phyloP scores from a whole-genome alignment of 2,329 filamentous ascomycete species.

The Penicillium expansum region DNA sequence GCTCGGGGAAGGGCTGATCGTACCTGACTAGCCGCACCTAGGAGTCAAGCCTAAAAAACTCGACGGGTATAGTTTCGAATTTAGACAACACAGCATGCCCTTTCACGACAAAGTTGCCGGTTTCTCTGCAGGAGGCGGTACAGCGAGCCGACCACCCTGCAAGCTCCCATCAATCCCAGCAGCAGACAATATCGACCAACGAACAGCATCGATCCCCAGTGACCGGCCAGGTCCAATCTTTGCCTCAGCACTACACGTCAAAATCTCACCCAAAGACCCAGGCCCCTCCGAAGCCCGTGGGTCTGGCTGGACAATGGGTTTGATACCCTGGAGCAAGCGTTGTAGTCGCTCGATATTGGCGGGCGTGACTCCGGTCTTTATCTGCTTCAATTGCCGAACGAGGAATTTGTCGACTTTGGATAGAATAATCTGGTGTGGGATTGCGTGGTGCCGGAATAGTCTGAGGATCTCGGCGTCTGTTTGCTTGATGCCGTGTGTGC shows the following conservation, averaged over 20 bases:
- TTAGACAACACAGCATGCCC: background rate
- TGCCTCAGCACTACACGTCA: constrained; percentile 57
- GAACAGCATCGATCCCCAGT: constrained; percentile 60
- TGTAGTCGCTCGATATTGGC: constrained; percentile 37
- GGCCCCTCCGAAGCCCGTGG: constrained; percentile 37
- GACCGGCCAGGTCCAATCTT: constrained; percentile 46
- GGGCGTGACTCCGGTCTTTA: constrained; percentile 31
- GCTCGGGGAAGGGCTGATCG: background rate
- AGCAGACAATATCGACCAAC: constrained; percentile 64
- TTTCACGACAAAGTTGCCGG: constrained; percentile 4
- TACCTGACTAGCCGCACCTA: background rate
- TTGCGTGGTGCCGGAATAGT: constrained; percentile 54
- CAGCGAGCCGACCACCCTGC: constrained; percentile 18
- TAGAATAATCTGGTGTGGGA: constrained; percentile 65
- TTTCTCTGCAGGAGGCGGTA: background rate
- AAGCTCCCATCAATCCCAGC: constrained; percentile 53
- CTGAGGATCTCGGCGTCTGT: constrained; percentile 58
- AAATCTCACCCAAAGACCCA: constrained; percentile 56
- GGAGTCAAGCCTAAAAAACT: background rate
- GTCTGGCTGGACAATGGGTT: constrained; percentile 45
- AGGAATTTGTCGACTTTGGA: constrained; percentile 63
- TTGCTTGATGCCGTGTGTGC: constrained; percentile 61
- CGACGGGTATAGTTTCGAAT: background rate
- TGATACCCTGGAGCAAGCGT: constrained; percentile 39
- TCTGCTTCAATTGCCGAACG: constrained; percentile 31